Conservation (phyloP, 345 rosid species). For the Microthlaspi erraticum region DNA sequence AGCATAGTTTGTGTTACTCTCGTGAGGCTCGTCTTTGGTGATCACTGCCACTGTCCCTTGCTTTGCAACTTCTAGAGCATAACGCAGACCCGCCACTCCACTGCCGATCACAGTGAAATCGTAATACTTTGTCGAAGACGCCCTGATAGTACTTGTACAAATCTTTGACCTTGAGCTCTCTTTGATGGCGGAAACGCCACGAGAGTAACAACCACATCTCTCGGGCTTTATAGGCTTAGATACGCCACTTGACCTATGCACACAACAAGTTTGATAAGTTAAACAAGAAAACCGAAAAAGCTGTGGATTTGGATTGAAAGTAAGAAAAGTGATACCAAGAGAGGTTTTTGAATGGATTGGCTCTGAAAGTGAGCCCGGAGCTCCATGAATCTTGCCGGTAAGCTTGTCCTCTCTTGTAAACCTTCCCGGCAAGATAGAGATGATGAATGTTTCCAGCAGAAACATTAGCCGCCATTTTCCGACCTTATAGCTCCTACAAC, state of each 20-base stretch:
- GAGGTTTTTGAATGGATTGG: constrained; percentile 56
- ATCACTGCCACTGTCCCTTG: constrained; percentile 90
- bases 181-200: constrained; percentile 31
- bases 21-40: constrained; percentile 97
- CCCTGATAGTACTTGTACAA: constrained; percentile 36
- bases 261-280: neutral
- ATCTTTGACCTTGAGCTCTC: constrained; percentile 52
- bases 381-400: constrained; percentile 49
- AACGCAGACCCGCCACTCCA: constrained; percentile 96
- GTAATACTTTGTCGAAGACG: constrained; percentile 68
- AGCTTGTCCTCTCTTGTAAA: constrained; percentile 46
- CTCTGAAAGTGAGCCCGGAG: constrained; percentile 48
- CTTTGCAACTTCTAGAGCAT: constrained; percentile 93
- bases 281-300: neutral
- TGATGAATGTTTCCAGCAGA: constrained; percentile 52
- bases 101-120: constrained; percentile 96
- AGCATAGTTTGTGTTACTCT: constrained; percentile 96
- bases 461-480: constrained; percentile 59
- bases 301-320: neutral
- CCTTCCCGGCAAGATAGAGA: constrained; percentile 45
- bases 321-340: constrained; percentile 59
- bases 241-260: constrained; percentile 60
- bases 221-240: constrained; percentile 54
- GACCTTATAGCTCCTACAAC: constrained; percentile 44
- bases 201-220: constrained; percentile 49